Conservation (phyloP, 139 green algal genomes). For the Chlorella sp. region DNA sequence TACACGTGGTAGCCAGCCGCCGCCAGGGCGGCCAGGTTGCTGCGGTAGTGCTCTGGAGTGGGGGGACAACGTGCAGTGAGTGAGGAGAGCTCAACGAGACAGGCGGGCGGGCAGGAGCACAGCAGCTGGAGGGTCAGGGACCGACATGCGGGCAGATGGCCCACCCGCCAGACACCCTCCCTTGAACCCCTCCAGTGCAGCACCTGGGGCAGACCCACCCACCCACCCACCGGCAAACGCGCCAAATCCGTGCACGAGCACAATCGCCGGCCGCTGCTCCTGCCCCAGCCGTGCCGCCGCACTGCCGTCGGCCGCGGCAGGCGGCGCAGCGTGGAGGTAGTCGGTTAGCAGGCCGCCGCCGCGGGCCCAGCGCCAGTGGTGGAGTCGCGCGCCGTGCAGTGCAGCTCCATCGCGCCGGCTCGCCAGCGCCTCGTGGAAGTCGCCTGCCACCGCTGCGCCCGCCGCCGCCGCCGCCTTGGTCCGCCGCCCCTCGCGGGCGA, state of each 20-base stretch:
- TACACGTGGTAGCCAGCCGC: slow-evolving; percentile 76
- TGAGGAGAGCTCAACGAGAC: too few species aligned
- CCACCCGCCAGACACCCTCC: too few species aligned
- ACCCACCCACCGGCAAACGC: slow-evolving; percentile 63
- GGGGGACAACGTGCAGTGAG: background rate
- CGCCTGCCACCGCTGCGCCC: slow-evolving; percentile 46
- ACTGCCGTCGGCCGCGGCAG: slow-evolving; percentile 1
- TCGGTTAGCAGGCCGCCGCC: slow-evolving; percentile 68
- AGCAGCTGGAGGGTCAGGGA: too few species aligned
- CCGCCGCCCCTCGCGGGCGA: slow-evolving; percentile 1
- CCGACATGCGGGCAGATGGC: too few species aligned
- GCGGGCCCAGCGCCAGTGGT: slow-evolving; percentile 69
- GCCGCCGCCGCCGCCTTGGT: slow-evolving; percentile 47
- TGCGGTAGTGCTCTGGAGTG: slow-evolving; percentile 83
- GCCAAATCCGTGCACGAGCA: slow-evolving; percentile 97
- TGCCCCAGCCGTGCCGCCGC: too few species aligned
- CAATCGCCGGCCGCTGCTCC: slow-evolving; percentile 60
- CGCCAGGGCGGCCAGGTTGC: slow-evolving; percentile 69
- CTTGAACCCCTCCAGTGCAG: too few species aligned
- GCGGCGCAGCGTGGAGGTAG: slow-evolving; percentile 54
- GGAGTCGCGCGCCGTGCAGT: slow-evolving; percentile 26
- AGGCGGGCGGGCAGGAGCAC: too few species aligned
- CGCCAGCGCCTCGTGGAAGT: slow-evolving; percentile 72
- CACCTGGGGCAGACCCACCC: too few species aligned
- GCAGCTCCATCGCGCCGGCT: background rate